A percentile compares a stretch with the other conserved stretches of the same genome.
phyloP scores from a whole-genome alignment of 1,284 basidiomycete species.

The Malassezia furfur region DNA sequence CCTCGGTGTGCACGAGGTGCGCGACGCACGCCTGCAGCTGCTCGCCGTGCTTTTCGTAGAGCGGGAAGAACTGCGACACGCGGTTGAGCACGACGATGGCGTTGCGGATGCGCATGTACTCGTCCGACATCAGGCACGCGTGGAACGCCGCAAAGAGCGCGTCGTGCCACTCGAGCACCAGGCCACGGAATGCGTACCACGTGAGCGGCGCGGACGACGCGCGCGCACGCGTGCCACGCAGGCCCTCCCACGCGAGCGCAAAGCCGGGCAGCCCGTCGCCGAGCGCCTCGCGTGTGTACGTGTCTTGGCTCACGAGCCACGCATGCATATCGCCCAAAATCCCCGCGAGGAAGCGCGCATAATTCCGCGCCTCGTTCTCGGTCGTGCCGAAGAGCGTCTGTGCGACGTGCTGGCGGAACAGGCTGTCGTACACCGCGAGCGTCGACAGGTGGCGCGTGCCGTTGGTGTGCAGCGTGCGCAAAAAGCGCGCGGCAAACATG shows the following conservation, averaged over 20 bases:
- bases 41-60: constrained; percentile 29
- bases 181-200: constrained; percentile 63
- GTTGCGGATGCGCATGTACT: constrained; percentile 46
- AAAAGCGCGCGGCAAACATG: constrained; percentile 81
- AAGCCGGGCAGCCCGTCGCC: constrained; percentile 48
- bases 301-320: constrained; percentile 21
- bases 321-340: constrained; percentile 58
- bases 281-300: constrained; percentile 43
- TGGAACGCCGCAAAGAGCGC: constrained; percentile 53
- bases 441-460: constrained; percentile 81
- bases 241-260: constrained; percentile 27
- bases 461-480: constrained; percentile 72
- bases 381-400: constrained; percentile 82
- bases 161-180: constrained; percentile 72
- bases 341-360: constrained; percentile 66
- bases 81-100: constrained; percentile 43
- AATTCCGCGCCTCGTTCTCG: constrained; percentile 90
- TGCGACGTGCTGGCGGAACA: constrained; percentile 53
- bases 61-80: constrained; percentile 33
- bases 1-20: constrained; percentile 24
- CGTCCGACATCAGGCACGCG: constrained; percentile 29
- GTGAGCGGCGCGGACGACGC: constrained; percentile 54
- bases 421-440: constrained; percentile 71
- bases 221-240: constrained; percentile 8
- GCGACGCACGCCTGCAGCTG: constrained; percentile 28